Evolutionary conservation across 2,329 filamentous ascomycete genomes (phyloP).

Genomic region (Cadophora malorum): DNA sequence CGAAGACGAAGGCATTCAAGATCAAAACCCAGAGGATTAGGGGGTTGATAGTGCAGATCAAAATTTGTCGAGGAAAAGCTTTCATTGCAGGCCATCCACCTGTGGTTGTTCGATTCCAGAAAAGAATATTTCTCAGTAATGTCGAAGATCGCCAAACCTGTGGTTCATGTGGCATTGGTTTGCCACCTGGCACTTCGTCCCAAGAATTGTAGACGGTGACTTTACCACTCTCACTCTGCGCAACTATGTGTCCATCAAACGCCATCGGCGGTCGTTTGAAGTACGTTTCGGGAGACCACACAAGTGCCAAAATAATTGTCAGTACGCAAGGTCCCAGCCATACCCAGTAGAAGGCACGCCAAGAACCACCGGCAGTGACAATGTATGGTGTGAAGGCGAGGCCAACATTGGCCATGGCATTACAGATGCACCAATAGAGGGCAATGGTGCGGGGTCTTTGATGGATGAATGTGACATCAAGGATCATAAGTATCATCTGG

Average conservation of each 20-base stretch:
- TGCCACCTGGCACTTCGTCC: constrained; percentile 38
- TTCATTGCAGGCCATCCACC: constrained; percentile 24
- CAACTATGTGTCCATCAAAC: constrained; percentile 49
- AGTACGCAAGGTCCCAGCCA: constrained; percentile 42
- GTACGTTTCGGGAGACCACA: constrained; percentile 49
- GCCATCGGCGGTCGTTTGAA: constrained; percentile 51
- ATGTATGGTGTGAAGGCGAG: constrained; percentile 44
- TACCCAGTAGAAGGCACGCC: constrained; percentile 46
- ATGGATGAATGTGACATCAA: constrained; percentile 50
- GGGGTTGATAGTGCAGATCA: constrained; percentile 59
- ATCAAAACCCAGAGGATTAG: constrained; percentile 48
- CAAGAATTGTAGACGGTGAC: constrained; percentile 48
- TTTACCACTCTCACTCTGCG: constrained; percentile 49
- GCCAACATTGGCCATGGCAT: constrained; percentile 37
- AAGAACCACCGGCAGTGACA: constrained; percentile 40
- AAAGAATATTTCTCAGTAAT: constrained; percentile 17
- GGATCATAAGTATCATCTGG: constrained; percentile 47
- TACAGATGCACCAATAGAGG: constrained; percentile 45
- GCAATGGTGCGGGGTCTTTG: constrained; percentile 47
- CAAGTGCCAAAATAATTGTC: constrained; percentile 42
- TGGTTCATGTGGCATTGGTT: constrained; percentile 20
- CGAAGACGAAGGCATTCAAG: constrained; percentile 31
- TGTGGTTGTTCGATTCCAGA: constrained; percentile 7
- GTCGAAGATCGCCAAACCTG: neutral
- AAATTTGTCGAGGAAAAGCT: constrained; percentile 20